phyloP scores from a whole-genome alignment of 2,329 filamentous ascomycete genomes.

The Aspergillus pseudotamarii region DNA sequence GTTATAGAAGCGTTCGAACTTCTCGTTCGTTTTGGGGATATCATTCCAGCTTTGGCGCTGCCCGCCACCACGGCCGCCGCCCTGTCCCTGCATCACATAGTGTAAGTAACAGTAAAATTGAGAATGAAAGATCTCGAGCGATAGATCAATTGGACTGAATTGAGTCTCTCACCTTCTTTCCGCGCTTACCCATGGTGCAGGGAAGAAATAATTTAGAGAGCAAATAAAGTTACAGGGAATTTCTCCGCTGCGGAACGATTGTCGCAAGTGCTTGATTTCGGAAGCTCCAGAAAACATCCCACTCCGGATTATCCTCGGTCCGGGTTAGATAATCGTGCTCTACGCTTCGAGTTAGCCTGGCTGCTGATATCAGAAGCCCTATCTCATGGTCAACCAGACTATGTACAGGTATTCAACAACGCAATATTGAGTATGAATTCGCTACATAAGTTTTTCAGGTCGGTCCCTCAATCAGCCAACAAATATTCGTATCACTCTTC shows the following conservation, averaged over 20 bases:
- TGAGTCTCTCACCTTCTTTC: conserved; percentile 30
- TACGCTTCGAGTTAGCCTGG: background rate
- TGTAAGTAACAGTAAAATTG: background rate
- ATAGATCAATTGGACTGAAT: background rate
- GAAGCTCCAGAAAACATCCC: conserved; percentile 13
- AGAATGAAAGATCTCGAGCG: background rate
- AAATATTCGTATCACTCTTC: background rate
- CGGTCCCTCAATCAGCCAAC: background rate
- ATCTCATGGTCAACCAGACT: background rate
- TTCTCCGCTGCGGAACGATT: conserved; percentile 9
- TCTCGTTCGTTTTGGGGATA: conserved; percentile 77
- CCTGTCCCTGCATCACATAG: conserved; percentile 41
- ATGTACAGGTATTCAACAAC: background rate
- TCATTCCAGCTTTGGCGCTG: conserved; percentile 57
- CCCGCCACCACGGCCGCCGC: conserved; percentile 38
- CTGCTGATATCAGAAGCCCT: background rate
- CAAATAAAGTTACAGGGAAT: conserved; percentile 3
- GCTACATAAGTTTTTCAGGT: background rate
- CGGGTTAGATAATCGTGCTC: conserved; percentile 3
- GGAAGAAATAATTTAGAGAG: background rate
- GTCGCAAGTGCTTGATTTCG: background rate
- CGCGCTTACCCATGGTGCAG: conserved; percentile 34
- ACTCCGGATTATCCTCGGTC: conserved; percentile 12
- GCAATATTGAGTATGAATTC: background rate
- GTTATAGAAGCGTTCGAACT: conserved; percentile 86